Percentiles rank a stretch among this genome's conserved stretches.
These are phyloP conservation scores for Ceratocystis harringtonii DNA, from an alignment of 2,329 filamentous ascomycete genomes.

Conservation along the genomic window DNA sequence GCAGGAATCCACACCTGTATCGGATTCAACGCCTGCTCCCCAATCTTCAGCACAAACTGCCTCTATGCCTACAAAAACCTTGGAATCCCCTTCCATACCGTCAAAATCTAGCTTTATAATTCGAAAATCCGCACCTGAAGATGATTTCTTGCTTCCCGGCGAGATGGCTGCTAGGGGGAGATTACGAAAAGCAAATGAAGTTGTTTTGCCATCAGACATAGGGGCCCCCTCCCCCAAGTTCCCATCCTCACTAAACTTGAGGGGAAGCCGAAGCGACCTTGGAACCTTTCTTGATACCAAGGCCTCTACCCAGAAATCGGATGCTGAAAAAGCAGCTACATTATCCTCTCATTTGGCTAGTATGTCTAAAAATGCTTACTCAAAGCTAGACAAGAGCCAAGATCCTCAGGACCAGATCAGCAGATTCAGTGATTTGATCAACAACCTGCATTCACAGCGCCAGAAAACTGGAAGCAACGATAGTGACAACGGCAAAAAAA, in stretches of 20 bases:
- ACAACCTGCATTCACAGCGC: slow-evolving; percentile 7
- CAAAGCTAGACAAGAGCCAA: neutral
- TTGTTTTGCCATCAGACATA: neutral
- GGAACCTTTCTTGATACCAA: neutral
- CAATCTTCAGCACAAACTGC: neutral
- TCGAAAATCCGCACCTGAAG: slow-evolving; percentile 1
- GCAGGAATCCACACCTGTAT: neutral
- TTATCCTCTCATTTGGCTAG: neutral
- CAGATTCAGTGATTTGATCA: slow-evolving; percentile 12
- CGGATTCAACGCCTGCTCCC: neutral
- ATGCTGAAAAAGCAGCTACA: neutral
- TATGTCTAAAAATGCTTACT: neutral
- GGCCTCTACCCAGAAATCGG: neutral
- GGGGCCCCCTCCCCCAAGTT: neutral
- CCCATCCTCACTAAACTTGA: neutral
- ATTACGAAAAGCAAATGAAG: neutral
- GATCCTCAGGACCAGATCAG: slow-evolving; percentile 6
- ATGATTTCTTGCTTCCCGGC: slow-evolving; percentile 10
- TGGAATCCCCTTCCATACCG: neutral
- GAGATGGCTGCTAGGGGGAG: slow-evolving; percentile 2
- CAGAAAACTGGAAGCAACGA: slow-evolving; percentile 6
- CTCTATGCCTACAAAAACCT: neutral
- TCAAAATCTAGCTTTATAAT: slow-evolving; percentile 8
- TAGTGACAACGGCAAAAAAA: neutral
- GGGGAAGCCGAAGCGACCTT: neutral